Conservation (phyloP, 1,284 basidiomycete species). For the Leucoagaricus sp. region DNA sequence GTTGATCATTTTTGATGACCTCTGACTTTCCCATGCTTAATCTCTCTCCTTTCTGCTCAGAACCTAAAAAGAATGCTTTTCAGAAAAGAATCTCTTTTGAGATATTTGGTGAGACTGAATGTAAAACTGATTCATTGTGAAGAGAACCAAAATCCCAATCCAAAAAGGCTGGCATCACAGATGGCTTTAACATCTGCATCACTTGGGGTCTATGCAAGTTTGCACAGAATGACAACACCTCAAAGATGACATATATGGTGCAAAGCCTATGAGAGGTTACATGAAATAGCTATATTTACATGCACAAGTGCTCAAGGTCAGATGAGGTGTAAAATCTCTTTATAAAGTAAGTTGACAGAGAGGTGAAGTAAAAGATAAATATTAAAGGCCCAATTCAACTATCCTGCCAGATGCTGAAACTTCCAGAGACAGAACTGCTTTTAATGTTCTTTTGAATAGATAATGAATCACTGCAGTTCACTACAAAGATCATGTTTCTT, state of each 20-base stretch:
- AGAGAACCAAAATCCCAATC: slow-evolving; percentile 34
- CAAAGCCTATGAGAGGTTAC: slow-evolving; percentile 34
- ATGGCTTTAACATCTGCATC: slow-evolving; percentile 26
- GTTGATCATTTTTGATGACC: no score
- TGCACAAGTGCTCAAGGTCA: slow-evolving; percentile 20
- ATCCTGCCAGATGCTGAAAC: slow-evolving; percentile 30
- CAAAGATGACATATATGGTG: slow-evolving; percentile 21
- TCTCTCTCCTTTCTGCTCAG: no score
- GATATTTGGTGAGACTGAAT: neutral
- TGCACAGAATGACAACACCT: slow-evolving; percentile 31
- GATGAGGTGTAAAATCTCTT: slow-evolving; percentile 33
- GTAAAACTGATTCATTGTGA: slow-evolving; percentile 17
- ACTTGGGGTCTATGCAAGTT: slow-evolving; percentile 23
- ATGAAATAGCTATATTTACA: slow-evolving; percentile 28
- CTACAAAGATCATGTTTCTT: neutral
- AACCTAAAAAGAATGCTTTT: neutral
- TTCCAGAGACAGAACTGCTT: neutral
- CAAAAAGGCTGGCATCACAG: slow-evolving; percentile 31
- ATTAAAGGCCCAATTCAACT: slow-evolving; percentile 44
- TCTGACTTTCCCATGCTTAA: no score
- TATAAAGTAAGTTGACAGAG: slow-evolving; percentile 31
- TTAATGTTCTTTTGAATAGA: neutral
- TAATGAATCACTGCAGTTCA: neutral
- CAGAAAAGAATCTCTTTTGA: slow-evolving; percentile 21
- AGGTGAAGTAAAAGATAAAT: slow-evolving; percentile 35